Evolutionary conservation across 164 flowering plant species (phyloP).

Genomic region (Nelumbo lutea): DNA sequence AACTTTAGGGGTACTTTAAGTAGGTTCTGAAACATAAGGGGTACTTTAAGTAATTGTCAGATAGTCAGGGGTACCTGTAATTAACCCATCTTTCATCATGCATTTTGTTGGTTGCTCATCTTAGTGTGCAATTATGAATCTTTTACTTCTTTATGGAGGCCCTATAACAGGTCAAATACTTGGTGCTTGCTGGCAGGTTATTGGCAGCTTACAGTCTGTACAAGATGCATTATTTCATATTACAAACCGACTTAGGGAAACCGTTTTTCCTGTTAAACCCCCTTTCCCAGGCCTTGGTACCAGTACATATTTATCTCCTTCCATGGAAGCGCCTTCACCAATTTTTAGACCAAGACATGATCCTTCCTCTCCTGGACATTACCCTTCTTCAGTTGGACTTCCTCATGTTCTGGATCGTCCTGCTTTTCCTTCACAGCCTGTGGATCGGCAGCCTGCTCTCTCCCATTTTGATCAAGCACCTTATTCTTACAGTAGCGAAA

Average conservation of each 20-base stretch:
- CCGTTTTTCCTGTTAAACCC: slow-evolving; percentile 30
- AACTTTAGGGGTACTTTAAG: no score
- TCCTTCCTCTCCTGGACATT: slow-evolving; percentile 36
- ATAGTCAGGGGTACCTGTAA: no score
- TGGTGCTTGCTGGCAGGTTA: slow-evolving; percentile 34
- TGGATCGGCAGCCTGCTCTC: slow-evolving; percentile 33
- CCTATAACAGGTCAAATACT: not conserved
- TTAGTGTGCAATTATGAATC: no score
- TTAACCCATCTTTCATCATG: no score
- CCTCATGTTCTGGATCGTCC: slow-evolving; percentile 28
- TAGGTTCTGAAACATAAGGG: no score
- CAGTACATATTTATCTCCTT: slow-evolving; percentile 26
- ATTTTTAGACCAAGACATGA: slow-evolving; percentile 38
- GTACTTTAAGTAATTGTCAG: no score
- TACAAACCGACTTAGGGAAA: slow-evolving; percentile 48
- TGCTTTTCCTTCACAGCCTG: slow-evolving; percentile 22
- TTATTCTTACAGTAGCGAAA: slow-evolving; percentile 31
- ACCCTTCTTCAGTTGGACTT: slow-evolving; percentile 29
- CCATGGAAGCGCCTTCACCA: slow-evolving; percentile 35
- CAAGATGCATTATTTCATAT: slow-evolving; percentile 58
- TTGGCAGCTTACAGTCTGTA: slow-evolving; percentile 46
- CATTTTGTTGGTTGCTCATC: no score
- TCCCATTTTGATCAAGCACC: slow-evolving; percentile 26
- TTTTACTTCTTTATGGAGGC: not conserved
- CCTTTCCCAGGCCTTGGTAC: slow-evolving; percentile 16